Evolutionary conservation across 2,329 filamentous ascomycete genomes (phyloP).

Genomic region (Fusarium tupiense): DNA sequence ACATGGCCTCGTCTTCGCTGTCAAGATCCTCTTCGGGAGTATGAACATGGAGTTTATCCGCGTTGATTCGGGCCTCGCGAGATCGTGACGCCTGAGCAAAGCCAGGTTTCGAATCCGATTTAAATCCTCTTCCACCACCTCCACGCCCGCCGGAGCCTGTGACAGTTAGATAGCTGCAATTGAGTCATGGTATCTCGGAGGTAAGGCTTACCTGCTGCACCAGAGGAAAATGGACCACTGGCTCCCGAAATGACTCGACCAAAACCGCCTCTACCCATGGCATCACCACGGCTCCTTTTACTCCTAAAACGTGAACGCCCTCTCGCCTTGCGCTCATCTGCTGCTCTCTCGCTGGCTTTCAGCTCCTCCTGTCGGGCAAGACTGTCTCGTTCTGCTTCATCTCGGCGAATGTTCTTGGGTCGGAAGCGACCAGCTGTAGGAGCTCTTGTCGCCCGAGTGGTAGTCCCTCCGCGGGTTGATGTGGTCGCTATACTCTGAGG

Average conservation of each 20-base stretch:
- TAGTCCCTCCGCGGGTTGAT: slow-evolving; percentile 46
- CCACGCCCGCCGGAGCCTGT: slow-evolving; percentile 31
- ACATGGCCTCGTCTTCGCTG: slow-evolving; percentile 56
- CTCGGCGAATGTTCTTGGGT: slow-evolving; percentile 60
- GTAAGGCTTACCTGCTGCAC: slow-evolving; percentile 41
- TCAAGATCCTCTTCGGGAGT: slow-evolving; percentile 56
- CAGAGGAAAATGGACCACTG: slow-evolving; percentile 53
- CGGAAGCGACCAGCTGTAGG: slow-evolving; percentile 55
- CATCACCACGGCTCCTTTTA: slow-evolving; percentile 55
- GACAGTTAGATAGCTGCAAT: slow-evolving; percentile 5
- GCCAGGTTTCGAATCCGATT: slow-evolving; percentile 50
- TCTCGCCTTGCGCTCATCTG: slow-evolving; percentile 52
- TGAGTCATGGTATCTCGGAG: not conserved
- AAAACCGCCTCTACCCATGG: slow-evolving; percentile 55
- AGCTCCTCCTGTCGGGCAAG: slow-evolving; percentile 57
- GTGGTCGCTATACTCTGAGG: slow-evolving; percentile 37
- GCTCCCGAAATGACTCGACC: slow-evolving; percentile 49
- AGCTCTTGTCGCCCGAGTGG: slow-evolving; percentile 50
- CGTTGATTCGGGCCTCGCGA: slow-evolving; percentile 63
- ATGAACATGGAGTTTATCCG: slow-evolving; percentile 62
- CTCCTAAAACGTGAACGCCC: slow-evolving; percentile 54
- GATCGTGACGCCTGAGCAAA: slow-evolving; percentile 50
- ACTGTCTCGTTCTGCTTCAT: slow-evolving; percentile 60
- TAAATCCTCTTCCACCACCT: slow-evolving; percentile 42
- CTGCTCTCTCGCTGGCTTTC: slow-evolving; percentile 53